phyloP scores from a whole-genome alignment of 2,329 filamentous ascomycete species.

The Botrytis fabae region DNA sequence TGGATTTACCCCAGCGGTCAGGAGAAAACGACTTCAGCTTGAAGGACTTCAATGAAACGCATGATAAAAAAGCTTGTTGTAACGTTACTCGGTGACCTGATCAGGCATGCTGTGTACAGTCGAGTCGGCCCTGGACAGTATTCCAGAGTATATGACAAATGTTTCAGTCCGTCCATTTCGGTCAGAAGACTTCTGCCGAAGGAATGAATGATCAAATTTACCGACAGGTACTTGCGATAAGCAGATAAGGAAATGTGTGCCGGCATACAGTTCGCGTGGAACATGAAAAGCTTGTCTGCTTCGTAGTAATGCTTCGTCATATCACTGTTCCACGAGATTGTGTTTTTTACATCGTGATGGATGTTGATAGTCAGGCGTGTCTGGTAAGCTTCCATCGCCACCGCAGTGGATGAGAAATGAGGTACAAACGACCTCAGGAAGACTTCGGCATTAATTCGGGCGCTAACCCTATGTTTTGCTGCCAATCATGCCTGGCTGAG shows the following conservation, averaged over 20 bases:
- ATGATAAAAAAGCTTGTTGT: neutral
- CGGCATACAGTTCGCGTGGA: neutral
- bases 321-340: slow-evolving; percentile 7
- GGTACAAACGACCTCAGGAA: neutral
- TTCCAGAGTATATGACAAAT: neutral
- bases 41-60: neutral
- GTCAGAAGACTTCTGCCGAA: slow-evolving; percentile 11
- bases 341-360: neutral
- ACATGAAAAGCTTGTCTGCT: neutral
- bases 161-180: slow-evolving; percentile 4
- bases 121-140: neutral
- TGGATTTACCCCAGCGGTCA: neutral
- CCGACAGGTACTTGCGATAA: neutral
- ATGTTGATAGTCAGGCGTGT: slow-evolving; percentile 2
- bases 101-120: neutral
- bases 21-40: neutral
- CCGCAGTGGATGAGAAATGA: neutral
- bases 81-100: slow-evolving; percentile 14
- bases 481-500: neutral
- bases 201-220: slow-evolving; percentile 9
- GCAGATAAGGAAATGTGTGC: slow-evolving; percentile 1
- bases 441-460: neutral
- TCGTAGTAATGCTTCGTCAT: neutral
- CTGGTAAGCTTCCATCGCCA: neutral
- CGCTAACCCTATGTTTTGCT: neutral